Percentiles rank a stretch among this genome's conserved stretches.
These are phyloP conservation scores for Lablab purpureus DNA, from an alignment of 306 rosid species.

Conservation along the genomic window DNA sequence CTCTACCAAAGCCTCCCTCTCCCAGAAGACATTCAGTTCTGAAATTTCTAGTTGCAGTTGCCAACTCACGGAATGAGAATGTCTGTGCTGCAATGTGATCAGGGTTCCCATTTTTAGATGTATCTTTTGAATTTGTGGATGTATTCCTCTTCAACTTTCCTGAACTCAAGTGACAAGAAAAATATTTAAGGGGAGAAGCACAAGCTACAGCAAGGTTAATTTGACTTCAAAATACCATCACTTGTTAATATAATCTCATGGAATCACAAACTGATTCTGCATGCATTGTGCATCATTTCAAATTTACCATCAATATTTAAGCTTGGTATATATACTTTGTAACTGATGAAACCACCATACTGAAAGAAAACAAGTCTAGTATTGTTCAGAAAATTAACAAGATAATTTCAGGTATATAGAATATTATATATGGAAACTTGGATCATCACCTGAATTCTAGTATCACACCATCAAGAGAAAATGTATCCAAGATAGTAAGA, in stretches of 20 bases:
- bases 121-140: conserved; percentile 63
- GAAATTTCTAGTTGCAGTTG: conserved; percentile 88
- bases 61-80: conserved; percentile 89
- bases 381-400: conserved; percentile 19
- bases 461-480: conserved; percentile 27
- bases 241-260: conserved; percentile 6
- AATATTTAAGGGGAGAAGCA: conserved; percentile 35
- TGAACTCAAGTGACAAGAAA: conserved; percentile 45
- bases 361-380: conserved; percentile 18
- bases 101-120: conserved; percentile 63
- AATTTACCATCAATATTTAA: conserved; percentile 19
- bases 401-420: conserved; percentile 8
- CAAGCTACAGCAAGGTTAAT: conserved; percentile 18
- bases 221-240: conserved; percentile 20
- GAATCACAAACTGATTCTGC: conserved; percentile 15
- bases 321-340: not conserved
- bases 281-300: conserved; percentile 2
- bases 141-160: conserved; percentile 65
- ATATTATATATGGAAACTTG: conserved; percentile 15
- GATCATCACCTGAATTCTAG: conserved; percentile 10
- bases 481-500: conserved; percentile 13
- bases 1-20: conserved; percentile 96
- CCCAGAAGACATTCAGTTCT: conserved; percentile 83
- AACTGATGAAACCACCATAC: conserved; percentile 26
- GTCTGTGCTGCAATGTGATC: conserved; percentile 89